Evolutionary conservation across 352 stramenopile genomes (phyloP).

Genomic region (Saprolegnia diclina): DNA sequence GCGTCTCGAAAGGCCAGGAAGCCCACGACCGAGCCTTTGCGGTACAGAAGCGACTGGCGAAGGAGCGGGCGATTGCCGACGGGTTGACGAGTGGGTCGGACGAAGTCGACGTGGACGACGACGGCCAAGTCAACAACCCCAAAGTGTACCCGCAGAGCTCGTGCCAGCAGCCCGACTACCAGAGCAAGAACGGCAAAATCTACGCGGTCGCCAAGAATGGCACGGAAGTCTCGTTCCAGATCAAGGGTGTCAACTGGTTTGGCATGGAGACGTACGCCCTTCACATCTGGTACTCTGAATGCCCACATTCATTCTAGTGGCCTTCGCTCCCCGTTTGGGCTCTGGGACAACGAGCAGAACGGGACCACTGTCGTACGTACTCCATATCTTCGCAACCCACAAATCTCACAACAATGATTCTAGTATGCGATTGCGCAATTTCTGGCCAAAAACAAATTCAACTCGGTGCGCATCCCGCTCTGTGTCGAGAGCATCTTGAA

Average conservation of each 20-base stretch:
- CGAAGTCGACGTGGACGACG: conserved; percentile 30
- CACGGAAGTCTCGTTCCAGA: conserved; percentile 57
- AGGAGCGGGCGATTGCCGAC: conserved; percentile 12
- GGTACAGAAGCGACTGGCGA: conserved; percentile 31
- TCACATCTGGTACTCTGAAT: neutral
- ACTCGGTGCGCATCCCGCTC: conserved; percentile 60
- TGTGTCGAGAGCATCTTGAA: conserved; percentile 53
- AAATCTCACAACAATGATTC: too few relatives aligned
- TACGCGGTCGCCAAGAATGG: conserved; percentile 54
- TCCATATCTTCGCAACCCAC: too few relatives aligned
- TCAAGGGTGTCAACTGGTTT: conserved; percentile 73
- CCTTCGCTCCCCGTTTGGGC: conserved; percentile 47
- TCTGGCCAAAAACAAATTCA: conserved; percentile 68
- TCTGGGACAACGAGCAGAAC: conserved; percentile 70
- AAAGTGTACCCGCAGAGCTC: conserved; percentile 27
- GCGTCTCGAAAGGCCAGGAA: conserved; percentile 19
- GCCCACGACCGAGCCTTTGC: conserved; percentile 25
- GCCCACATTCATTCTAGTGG: conserved; percentile 55
- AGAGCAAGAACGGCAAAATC: conserved; percentile 53
- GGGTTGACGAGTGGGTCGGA: conserved; percentile 17
- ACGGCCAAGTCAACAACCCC: conserved; percentile 30
- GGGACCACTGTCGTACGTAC: conserved; percentile 45
- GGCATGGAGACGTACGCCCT: conserved; percentile 35
- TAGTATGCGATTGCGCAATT: conserved; percentile 69
- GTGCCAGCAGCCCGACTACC: conserved; percentile 53